Percentiles rank a stretch among this genome's conserved stretches.
Conservation (phyloP, 192 early-diverging fungal genomes). For the Linnemannia zychae region DNA sequence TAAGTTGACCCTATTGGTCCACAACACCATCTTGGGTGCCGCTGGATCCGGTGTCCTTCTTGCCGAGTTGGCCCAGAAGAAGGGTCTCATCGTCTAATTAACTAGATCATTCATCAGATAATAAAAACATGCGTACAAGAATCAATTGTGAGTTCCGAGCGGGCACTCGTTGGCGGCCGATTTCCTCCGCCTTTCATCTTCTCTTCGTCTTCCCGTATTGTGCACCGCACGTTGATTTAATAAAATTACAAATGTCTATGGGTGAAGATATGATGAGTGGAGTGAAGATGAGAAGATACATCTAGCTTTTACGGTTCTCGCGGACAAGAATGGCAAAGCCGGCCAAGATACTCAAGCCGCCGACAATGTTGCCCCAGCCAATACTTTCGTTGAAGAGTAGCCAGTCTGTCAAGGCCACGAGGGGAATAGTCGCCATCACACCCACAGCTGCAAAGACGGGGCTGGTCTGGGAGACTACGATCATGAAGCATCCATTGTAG, state of each 20-base stretch:
- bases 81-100: slow-evolving; percentile 67
- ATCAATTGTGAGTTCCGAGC: neutral
- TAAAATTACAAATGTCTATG: neutral
- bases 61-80: slow-evolving; percentile 92
- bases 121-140: neutral
- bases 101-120: neutral
- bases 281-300: neutral
- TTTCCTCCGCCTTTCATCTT: neutral
- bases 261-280: neutral
- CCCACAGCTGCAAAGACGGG: slow-evolving; percentile 84
- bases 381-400: slow-evolving; percentile 31
- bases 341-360: slow-evolving; percentile 40
- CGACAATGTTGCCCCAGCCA: slow-evolving; percentile 50
- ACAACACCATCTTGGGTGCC: slow-evolving; percentile 98
- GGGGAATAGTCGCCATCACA: slow-evolving; percentile 84
- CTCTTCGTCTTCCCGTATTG: neutral
- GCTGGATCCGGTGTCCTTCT: slow-evolving; percentile 95
- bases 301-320: slow-evolving; percentile 38
- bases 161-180: neutral
- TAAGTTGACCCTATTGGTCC: slow-evolving; percentile 91
- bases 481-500: slow-evolving; percentile 86
- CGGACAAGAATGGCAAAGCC: slow-evolving; percentile 49
- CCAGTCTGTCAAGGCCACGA: slow-evolving; percentile 66
- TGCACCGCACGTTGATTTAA: neutral
- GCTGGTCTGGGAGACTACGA: slow-evolving; percentile 77